Evolutionary conservation across 2,329 filamentous ascomycete species (phyloP).

Genomic region (Aureobasidium subglaciale): DNA sequence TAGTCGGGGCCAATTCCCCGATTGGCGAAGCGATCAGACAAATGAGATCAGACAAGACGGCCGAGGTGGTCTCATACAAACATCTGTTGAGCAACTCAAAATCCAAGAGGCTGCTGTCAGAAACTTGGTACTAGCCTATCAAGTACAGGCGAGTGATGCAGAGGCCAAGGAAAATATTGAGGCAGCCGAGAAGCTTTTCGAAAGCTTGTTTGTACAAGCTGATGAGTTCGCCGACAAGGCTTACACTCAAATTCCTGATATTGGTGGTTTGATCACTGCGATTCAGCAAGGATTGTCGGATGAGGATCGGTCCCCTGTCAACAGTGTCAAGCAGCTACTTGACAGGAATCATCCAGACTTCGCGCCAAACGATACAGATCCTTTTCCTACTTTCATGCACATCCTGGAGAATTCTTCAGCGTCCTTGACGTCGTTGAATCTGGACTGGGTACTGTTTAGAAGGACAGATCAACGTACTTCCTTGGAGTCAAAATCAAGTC

Average conservation of each 20-base stretch:
- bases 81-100: neutral
- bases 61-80: slow-evolving; percentile 17
- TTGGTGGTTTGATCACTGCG: neutral
- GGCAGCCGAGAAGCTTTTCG: neutral
- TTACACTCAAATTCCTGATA: slow-evolving; percentile 13
- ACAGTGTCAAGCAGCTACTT: neutral
- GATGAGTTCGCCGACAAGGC: slow-evolving; percentile 20
- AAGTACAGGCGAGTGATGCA: neutral
- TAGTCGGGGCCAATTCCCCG: slow-evolving; percentile 21
- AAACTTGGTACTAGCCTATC: neutral
- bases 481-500: neutral
- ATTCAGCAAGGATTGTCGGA: neutral
- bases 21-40: slow-evolving; percentile 20
- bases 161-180: neutral
- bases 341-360: neutral
- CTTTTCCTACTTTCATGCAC: neutral
- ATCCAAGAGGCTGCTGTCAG: slow-evolving; percentile 19
- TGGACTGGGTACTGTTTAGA: slow-evolving; percentile 30
- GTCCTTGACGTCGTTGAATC: slow-evolving; percentile 28
- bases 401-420: neutral
- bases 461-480: slow-evolving; percentile 4
- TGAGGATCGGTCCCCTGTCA: neutral
- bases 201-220: slow-evolving; percentile 10
- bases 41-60: slow-evolving; percentile 21
- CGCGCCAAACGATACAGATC: neutral